Conservation (phyloP, 1,284 basidiomycete species). For the Tilletiaria anomala region DNA sequence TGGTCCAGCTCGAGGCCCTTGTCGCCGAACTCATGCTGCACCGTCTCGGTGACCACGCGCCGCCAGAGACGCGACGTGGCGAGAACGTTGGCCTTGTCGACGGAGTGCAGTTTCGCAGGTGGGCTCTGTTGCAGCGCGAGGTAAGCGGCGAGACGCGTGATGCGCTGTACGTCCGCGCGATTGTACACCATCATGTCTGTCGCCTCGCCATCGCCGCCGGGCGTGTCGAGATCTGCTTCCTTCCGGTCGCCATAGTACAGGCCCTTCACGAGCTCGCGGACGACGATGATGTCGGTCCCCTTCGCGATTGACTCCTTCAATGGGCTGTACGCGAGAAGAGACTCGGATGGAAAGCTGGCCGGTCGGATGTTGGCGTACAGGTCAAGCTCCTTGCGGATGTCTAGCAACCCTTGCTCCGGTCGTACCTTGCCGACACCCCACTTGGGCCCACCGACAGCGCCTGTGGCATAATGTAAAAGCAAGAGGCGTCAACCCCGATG, state of each 20-base stretch:
- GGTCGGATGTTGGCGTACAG: conserved; percentile 97
- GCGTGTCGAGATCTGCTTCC: conserved; percentile 50
- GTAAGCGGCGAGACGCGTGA: conserved; percentile 86
- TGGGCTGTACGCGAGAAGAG: conserved; percentile 79
- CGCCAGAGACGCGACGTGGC: conserved; percentile 91
- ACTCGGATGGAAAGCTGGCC: conserved; percentile 81
- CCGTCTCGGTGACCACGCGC: conserved; percentile 43
- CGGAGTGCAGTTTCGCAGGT: conserved; percentile 73
- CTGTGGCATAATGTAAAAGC: conserved; percentile 40
- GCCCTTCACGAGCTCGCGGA: conserved; percentile 63
- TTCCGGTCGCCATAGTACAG: conserved; percentile 76
- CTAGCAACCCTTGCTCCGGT: conserved; percentile 84
- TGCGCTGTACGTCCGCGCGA: conserved; percentile 76
- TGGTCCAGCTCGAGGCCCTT: conserved; percentile 45
- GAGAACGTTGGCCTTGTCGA: conserved; percentile 98
- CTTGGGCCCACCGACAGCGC: conserved; percentile 92
- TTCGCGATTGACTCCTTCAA: conserved; percentile 70
- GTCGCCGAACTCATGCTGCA: conserved; percentile 25
- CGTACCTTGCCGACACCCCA: conserved; percentile 86
- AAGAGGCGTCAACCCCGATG: conserved; percentile 65
- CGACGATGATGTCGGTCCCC: conserved; percentile 80
- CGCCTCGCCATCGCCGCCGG: conserved; percentile 26
- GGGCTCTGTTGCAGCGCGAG: conserved; percentile 69
- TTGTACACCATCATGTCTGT: conserved; percentile 66
- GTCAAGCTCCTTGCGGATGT: conserved; percentile 81